Evolutionary conservation across 2,329 filamentous ascomycete genomes (phyloP).

Genomic region (Myriosclerotinia duriaeana): DNA sequence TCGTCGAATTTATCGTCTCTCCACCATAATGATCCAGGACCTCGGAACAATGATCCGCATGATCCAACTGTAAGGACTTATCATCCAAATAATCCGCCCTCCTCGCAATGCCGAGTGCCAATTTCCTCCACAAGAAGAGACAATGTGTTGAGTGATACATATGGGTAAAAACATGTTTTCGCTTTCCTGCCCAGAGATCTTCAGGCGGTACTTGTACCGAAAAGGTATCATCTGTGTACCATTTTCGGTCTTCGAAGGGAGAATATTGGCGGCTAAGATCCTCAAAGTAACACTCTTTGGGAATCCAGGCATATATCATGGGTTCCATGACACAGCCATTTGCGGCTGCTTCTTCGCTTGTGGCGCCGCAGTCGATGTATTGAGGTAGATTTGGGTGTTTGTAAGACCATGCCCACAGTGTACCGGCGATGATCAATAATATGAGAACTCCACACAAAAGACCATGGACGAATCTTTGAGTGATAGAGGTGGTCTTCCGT

Average conservation of each 20-base stretch:
- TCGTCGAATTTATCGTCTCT: conserved; percentile 8
- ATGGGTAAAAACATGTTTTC: background rate
- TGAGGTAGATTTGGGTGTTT: background rate
- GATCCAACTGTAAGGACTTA: conserved; percentile 8
- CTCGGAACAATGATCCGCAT: conserved; percentile 15
- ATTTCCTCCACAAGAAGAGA: conserved; percentile 14
- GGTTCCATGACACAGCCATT: conserved; percentile 4
- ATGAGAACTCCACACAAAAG: background rate
- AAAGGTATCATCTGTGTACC: background rate
- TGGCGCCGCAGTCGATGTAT: background rate
- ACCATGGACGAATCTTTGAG: background rate
- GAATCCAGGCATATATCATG: conserved; percentile 5
- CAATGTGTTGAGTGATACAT: conserved; percentile 16
- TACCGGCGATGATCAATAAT: background rate
- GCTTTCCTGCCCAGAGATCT: conserved; percentile 16
- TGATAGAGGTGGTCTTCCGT: background rate
- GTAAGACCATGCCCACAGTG: background rate
- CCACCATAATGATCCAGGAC: conserved; percentile 18
- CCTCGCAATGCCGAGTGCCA: background rate
- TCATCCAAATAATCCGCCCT: conserved; percentile 11
- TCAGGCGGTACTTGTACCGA: background rate
- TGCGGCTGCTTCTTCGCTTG: conserved; percentile 8
- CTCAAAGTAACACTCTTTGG: background rate
- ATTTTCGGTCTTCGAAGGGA: conserved; percentile 12
- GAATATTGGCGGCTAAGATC: conserved; percentile 10